Percentiles rank a stretch among this genome's conserved stretches.
Conservation (phyloP, 495 filamentous ascomycete genomes). For the Patellaria atrata region DNA sequence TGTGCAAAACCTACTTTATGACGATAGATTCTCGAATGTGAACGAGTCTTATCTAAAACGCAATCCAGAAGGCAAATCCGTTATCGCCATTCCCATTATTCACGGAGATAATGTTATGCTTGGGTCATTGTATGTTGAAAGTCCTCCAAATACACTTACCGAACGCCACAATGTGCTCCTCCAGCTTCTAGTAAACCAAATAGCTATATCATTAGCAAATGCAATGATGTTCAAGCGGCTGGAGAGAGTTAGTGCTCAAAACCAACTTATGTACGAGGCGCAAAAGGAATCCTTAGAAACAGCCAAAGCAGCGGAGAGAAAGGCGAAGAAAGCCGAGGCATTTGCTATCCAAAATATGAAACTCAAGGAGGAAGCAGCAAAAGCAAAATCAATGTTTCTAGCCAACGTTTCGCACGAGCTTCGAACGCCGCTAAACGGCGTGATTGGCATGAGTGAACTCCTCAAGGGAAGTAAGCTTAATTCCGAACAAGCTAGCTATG, state of each 20-base stretch:
- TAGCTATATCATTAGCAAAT: conserved; percentile 78
- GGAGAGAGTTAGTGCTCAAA: conserved; percentile 36
- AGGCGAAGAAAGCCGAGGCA: conserved; percentile 68
- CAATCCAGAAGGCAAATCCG: conserved; percentile 56
- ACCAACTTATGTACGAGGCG: conserved; percentile 74
- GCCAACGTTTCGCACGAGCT: conserved; percentile 85
- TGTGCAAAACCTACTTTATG: conserved; percentile 64
- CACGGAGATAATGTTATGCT: conserved; percentile 61
- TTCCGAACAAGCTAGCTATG: conserved; percentile 74
- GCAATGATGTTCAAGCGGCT: conserved; percentile 67
- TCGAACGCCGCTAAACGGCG: conserved; percentile 74
- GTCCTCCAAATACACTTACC: conserved; percentile 71
- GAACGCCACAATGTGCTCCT: conserved; percentile 77
- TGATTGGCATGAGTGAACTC: conserved; percentile 81
- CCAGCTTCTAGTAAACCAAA: conserved; percentile 76
- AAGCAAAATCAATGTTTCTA: conserved; percentile 82
- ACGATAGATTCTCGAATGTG: conserved; percentile 78
- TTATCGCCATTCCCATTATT: conserved; percentile 75
- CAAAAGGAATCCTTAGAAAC: conserved; percentile 71
- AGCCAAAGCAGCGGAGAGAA: conserved; percentile 65
- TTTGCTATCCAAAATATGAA: conserved; percentile 77
- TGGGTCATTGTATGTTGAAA: conserved; percentile 76
- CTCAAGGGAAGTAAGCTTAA: conserved; percentile 63
- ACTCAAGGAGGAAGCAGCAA: conserved; percentile 79
- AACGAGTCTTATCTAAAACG: conserved; percentile 51